Percentiles rank a stretch among this genome's conserved stretches.
phyloP scores from a whole-genome alignment of 208 protist genomes.

The Leishmania arabica region DNA sequence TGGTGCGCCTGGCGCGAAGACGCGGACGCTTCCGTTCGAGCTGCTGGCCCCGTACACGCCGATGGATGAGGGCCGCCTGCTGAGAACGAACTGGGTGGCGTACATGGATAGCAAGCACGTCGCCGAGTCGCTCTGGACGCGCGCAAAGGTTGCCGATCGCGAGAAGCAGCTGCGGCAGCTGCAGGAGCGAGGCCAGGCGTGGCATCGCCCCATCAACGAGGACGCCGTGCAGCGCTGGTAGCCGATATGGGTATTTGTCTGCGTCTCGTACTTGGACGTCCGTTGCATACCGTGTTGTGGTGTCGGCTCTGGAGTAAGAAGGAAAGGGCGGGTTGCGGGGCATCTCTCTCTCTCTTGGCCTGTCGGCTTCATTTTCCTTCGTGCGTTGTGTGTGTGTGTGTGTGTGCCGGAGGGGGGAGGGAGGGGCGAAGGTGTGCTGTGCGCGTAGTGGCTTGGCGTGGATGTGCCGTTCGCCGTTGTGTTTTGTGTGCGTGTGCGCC shows the following conservation, averaged over 20 bases:
- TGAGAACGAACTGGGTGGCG: slow-evolving; percentile 89
- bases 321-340: background rate
- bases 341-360: background rate
- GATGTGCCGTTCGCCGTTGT: background rate
- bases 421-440: background rate
- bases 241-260: background rate
- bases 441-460: background rate
- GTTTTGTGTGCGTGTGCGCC: background rate
- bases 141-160: slow-evolving; percentile 74
- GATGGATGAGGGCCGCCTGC: slow-evolving; percentile 88
- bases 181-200: slow-evolving; percentile 86
- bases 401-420: no score
- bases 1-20: slow-evolving; percentile 86
- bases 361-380: background rate
- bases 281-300: background rate
- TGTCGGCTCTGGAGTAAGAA: background rate
- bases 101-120: slow-evolving; percentile 94
- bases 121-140: slow-evolving; percentile 88
- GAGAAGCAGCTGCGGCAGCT: slow-evolving; percentile 75
- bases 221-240: slow-evolving; percentile 68
- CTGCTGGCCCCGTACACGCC: slow-evolving; percentile 84
- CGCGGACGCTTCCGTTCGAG: slow-evolving; percentile 64
- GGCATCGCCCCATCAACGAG: slow-evolving; percentile 85
- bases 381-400: background rate
- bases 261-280: background rate